Percentiles rank a stretch among this genome's conserved stretches.
These are phyloP conservation scores for Chaetomidium leptoderma DNA, from an alignment of 495 filamentous ascomycete species.

Conservation along the genomic window DNA sequence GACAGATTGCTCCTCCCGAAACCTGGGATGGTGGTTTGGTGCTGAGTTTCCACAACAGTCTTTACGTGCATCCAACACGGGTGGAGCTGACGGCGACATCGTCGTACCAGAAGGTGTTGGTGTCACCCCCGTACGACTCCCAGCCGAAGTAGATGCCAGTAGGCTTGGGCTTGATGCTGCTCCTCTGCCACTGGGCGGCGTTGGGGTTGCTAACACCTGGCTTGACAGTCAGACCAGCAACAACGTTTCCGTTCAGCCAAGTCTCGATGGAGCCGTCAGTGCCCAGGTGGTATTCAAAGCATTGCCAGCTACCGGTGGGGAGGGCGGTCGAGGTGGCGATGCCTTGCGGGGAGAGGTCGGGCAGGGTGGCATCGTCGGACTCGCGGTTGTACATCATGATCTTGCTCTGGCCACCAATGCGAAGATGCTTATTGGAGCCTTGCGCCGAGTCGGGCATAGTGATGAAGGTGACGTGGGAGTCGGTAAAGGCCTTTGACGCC, in stretches of 20 bases:
- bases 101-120: conserved; percentile 58
- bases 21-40: too few relatives aligned
- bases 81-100: conserved; percentile 46
- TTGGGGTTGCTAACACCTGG: conserved; percentile 46
- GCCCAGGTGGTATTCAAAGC: conserved; percentile 56
- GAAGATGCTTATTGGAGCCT: conserved; percentile 52
- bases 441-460: conserved; percentile 59
- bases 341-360: conserved; percentile 53
- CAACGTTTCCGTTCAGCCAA: conserved; percentile 49
- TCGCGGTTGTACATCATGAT: conserved; percentile 61
- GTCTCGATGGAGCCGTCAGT: conserved; percentile 54
- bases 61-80: conserved; percentile 43
- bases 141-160: conserved; percentile 55
- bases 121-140: conserved; percentile 55
- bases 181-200: conserved; percentile 49
- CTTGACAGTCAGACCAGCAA: conserved; percentile 48
- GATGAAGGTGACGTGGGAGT: conserved; percentile 56
- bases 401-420: conserved; percentile 54
- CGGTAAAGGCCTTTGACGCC: conserved; percentile 49
- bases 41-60: too few relatives aligned
- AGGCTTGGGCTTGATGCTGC: conserved; percentile 44
- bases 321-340: conserved; percentile 49
- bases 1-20: too few relatives aligned
- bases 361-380: conserved; percentile 55
- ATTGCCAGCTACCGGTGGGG: conserved; percentile 48